Evolutionary conservation across 2,329 filamentous ascomycete species (phyloP).

Genomic region (Epichloe typhina): DNA sequence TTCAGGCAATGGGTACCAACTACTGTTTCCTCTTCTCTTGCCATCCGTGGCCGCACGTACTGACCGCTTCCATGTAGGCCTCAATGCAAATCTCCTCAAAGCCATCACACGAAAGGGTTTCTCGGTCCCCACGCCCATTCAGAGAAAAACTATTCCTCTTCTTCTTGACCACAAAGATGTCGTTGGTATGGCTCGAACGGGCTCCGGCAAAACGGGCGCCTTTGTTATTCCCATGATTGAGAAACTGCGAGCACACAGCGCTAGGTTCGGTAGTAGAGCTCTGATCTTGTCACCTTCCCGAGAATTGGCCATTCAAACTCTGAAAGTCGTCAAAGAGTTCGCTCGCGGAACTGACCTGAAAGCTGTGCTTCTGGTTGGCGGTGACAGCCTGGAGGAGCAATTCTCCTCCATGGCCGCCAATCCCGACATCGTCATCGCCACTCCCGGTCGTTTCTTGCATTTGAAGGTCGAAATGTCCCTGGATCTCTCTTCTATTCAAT

Average conservation of each 20-base stretch:
- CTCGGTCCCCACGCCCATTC: slow-evolving; percentile 90
- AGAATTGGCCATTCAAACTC: slow-evolving; percentile 85
- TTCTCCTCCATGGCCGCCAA: slow-evolving; percentile 88
- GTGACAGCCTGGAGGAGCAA: slow-evolving; percentile 91
- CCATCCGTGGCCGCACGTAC: not conserved
- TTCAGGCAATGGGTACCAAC: slow-evolving; percentile 73
- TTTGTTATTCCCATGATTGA: slow-evolving; percentile 99
- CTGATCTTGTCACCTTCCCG: slow-evolving; percentile 85
- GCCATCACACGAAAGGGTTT: slow-evolving; percentile 92
- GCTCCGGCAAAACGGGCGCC: slow-evolving; percentile 94
- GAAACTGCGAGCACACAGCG: slow-evolving; percentile 76
- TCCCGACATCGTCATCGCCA: slow-evolving; percentile 94
- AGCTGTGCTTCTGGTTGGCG: slow-evolving; percentile 81
- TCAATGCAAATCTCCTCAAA: slow-evolving; percentile 73
- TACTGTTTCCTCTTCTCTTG: not conserved
- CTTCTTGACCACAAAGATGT: slow-evolving; percentile 85
- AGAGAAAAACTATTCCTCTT: slow-evolving; percentile 89
- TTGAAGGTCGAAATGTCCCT: slow-evolving; percentile 93
- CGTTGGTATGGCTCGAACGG: slow-evolving; percentile 98
- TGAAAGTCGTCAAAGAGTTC: slow-evolving; percentile 94
- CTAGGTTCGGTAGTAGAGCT: slow-evolving; percentile 71
- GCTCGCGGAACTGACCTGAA: slow-evolving; percentile 82
- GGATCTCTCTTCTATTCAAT: slow-evolving; percentile 79
- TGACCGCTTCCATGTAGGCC: slow-evolving; percentile 28
- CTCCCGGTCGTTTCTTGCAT: slow-evolving; percentile 90